Conservation (phyloP, 495 filamentous ascomycete genomes). For the Usnea hakonensis region DNA sequence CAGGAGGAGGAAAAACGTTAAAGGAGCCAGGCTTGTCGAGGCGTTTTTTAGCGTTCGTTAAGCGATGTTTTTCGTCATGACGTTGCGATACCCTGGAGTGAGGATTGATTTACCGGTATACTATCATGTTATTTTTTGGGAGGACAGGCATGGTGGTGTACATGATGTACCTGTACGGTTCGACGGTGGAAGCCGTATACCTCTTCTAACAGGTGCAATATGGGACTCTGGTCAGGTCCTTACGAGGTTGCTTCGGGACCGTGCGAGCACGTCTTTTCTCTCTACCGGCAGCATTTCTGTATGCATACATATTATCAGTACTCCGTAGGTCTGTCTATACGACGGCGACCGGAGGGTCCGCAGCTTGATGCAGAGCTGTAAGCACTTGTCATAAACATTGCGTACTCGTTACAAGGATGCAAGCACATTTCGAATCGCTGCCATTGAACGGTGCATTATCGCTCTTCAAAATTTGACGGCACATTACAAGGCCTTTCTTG, state of each 20-base stretch:
- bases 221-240: not conserved
- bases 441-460: not conserved
- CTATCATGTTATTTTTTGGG: not conserved
- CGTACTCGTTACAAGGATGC: not conserved
- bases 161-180: not conserved
- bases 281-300: not conserved
- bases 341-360: not conserved
- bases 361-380: not conserved
- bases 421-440: not conserved
- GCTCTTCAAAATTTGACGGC: no score
- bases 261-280: not conserved
- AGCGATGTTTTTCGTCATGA: conserved; percentile 7
- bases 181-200: not conserved
- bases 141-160: not conserved
- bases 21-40: not conserved
- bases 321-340: no score
- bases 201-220: not conserved
- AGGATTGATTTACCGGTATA: not conserved
- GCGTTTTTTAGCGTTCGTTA: not conserved
- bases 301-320: not conserved
- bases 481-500: no score
- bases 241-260: not conserved
- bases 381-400: not conserved
- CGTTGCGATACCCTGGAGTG: conserved; percentile 12
- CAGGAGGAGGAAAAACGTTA: not conserved